Conservation (phyloP, 257 asterid genomes). For the Sherardia arvensis region DNA sequence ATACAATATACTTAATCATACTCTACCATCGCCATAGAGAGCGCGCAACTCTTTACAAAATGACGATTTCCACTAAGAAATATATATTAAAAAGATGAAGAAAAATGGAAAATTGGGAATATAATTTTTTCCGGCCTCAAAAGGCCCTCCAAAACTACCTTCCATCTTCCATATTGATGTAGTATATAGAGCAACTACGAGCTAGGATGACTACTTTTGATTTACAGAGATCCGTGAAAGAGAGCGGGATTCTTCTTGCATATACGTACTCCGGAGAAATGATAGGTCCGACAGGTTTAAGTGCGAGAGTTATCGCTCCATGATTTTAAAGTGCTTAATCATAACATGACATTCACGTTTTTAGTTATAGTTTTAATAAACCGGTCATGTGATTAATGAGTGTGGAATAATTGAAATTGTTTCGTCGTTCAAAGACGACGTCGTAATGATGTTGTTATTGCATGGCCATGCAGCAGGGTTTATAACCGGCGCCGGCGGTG, state of each 20-base stretch:
- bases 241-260: slow-evolving; percentile 6
- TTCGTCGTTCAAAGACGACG: slow-evolving; percentile 23
- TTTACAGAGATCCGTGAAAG: slow-evolving; percentile 6
- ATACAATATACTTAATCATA: background rate
- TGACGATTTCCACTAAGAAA: slow-evolving; percentile 1
- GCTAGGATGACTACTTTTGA: slow-evolving; percentile 9
- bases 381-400: slow-evolving; percentile 30
- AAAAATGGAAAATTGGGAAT: background rate
- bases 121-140: background rate
- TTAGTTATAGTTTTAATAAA: slow-evolving; percentile 1
- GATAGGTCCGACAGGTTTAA: too few species aligned
- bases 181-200: background rate
- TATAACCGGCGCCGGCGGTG: background rate
- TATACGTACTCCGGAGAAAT: too few species aligned
- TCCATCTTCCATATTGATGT: slow-evolving; percentile 4
- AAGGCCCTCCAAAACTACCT: background rate
- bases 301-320: too few species aligned
- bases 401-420: slow-evolving; percentile 19
- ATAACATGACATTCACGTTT: background rate
- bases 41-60: slow-evolving; percentile 16
- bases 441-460: slow-evolving; percentile 22
- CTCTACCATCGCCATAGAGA: slow-evolving; percentile 8
- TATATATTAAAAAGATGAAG: background rate
- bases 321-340: background rate
- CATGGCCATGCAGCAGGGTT: slow-evolving; percentile 44